Percentiles rank a stretch among this genome's conserved stretches.
These are phyloP conservation scores for Claviceps quebecensis DNA, from an alignment of 2,329 filamentous ascomycete species.

Conservation along the genomic window DNA sequence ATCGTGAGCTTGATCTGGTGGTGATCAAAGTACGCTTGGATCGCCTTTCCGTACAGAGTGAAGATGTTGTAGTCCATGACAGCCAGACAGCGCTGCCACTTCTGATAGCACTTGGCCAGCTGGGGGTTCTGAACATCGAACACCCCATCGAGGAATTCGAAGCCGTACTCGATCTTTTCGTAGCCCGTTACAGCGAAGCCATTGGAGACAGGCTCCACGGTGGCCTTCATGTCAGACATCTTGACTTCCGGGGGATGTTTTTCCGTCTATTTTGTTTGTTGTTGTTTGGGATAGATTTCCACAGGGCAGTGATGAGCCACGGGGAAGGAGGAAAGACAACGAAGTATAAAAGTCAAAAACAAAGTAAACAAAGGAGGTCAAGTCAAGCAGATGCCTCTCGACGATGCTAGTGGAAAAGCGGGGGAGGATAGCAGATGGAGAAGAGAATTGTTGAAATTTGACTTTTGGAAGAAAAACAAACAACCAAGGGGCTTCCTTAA, in stretches of 20 bases:
- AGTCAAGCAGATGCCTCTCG: not conserved
- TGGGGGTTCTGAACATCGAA: conserved; percentile 47
- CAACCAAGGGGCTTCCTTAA: not conserved
- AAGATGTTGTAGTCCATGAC: conserved; percentile 61
- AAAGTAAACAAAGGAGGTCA: not conserved
- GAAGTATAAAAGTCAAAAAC: not conserved
- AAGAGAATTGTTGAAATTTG: not conserved
- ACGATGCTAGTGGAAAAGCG: not conserved
- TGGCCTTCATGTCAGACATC: conserved; percentile 59
- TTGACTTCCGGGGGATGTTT: not conserved
- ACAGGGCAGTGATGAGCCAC: not conserved
- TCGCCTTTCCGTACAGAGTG: conserved; percentile 50
- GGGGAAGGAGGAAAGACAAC: not conserved
- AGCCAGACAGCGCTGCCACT: conserved; percentile 51
- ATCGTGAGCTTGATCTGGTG: conserved; percentile 47
- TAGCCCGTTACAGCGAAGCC: conserved; percentile 61
- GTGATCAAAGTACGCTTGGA: conserved; percentile 54
- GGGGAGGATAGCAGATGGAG: not conserved
- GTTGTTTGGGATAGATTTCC: not conserved
- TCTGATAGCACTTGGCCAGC: conserved; percentile 49
- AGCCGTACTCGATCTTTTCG: conserved; percentile 66
- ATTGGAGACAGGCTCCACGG: conserved; percentile 45
- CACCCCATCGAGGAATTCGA: conserved; percentile 56
- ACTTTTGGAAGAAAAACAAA: not conserved
- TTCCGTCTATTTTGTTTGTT: not conserved